Conservation (phyloP, 2,329 filamentous ascomycete species). For the Cucurbitaria berberidis region DNA sequence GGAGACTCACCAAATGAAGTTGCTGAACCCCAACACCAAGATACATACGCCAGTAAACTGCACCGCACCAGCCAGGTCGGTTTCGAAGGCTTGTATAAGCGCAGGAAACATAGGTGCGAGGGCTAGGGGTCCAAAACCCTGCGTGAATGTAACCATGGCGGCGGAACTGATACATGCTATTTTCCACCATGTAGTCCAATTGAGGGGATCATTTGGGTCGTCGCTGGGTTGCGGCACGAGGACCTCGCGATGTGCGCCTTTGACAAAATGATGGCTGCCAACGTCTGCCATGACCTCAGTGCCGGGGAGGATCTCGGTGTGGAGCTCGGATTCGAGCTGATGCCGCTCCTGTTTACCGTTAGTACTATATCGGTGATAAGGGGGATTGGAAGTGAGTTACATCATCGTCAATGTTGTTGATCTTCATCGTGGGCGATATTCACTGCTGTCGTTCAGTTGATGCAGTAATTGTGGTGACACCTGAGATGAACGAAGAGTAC, state of each 20-base stretch:
- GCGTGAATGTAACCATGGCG: slow-evolving; percentile 58
- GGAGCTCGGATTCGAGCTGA: slow-evolving; percentile 59
- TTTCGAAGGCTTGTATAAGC: slow-evolving; percentile 62
- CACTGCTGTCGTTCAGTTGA: background rate
- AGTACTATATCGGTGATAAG: background rate
- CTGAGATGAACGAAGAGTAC: background rate
- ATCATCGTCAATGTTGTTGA: slow-evolving; percentile 13
- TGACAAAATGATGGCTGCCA: slow-evolving; percentile 68
- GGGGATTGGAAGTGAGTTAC: slow-evolving; percentile 1
- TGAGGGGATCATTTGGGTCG: slow-evolving; percentile 60
- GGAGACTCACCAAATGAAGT: slow-evolving; percentile 61
- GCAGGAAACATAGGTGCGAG: slow-evolving; percentile 66
- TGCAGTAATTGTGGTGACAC: background rate
- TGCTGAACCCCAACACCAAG: slow-evolving; percentile 64
- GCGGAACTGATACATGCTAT: slow-evolving; percentile 55
- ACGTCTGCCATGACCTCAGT: slow-evolving; percentile 68
- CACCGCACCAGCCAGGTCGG: slow-evolving; percentile 59
- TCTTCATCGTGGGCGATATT: slow-evolving; percentile 10
- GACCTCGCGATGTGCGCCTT: slow-evolving; percentile 53
- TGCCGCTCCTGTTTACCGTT: slow-evolving; percentile 47
- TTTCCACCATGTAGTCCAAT: slow-evolving; percentile 60
- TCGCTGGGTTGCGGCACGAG: slow-evolving; percentile 62
- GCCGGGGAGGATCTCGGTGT: slow-evolving; percentile 61
- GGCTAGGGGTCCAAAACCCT: slow-evolving; percentile 62
- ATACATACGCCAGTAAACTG: slow-evolving; percentile 65